Evolutionary conservation across 2,329 filamentous ascomycete species (phyloP).

Genomic region (Claviceps lovelessii): DNA sequence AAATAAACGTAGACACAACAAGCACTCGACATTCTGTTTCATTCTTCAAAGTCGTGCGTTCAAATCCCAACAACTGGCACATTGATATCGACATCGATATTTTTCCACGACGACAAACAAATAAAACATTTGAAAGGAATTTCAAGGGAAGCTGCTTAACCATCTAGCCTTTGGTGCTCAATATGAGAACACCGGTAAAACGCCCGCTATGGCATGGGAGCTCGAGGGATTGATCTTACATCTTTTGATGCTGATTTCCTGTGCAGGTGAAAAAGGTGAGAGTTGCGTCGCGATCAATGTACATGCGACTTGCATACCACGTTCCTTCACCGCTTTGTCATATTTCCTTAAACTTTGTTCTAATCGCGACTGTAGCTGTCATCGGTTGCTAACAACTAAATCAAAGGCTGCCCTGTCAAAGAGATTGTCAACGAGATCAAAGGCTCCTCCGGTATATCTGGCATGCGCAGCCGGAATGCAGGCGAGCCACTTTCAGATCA

Average conservation of each 20-base stretch:
- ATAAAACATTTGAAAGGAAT: no score
- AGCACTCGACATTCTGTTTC: background rate
- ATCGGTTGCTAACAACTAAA: background rate
- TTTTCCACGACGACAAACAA: background rate
- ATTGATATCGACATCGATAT: background rate
- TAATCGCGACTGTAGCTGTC: background rate
- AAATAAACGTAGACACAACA: background rate
- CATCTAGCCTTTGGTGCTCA: constrained; percentile 2
- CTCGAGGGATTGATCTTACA: constrained; percentile 24
- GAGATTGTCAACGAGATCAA: constrained; percentile 20
- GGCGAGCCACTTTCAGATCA: constrained; percentile 11
- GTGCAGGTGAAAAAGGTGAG: constrained; percentile 24
- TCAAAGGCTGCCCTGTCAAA: constrained; percentile 18
- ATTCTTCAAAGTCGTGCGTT: constrained; percentile 7
- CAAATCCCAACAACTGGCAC: constrained; percentile 5
- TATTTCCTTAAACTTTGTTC: background rate
- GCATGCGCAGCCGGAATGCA: constrained; percentile 5
- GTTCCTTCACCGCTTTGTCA: no score
- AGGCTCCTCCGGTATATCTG: constrained; percentile 11
- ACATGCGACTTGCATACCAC: background rate
- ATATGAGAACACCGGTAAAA: constrained; percentile 13
- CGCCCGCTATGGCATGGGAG: constrained; percentile 21
- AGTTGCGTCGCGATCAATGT: constrained; percentile 5
- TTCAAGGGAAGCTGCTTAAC: background rate
- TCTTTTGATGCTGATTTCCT: constrained; percentile 23